phyloP scores from a whole-genome alignment of 306 rosid genomes.

The Inga laurina region DNA sequence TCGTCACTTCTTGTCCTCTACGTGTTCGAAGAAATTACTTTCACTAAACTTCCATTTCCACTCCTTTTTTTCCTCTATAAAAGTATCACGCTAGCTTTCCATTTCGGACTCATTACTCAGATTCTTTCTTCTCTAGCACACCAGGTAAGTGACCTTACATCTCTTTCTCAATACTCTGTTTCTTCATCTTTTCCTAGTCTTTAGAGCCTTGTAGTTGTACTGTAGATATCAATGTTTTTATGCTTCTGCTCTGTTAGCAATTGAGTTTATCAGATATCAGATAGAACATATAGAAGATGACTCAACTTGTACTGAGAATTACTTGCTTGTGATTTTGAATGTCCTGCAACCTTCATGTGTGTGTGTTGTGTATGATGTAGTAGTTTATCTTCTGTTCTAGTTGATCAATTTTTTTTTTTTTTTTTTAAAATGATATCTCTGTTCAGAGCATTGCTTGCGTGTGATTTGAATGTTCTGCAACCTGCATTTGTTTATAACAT shows the following conservation, averaged over 20 bases:
- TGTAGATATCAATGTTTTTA: not conserved
- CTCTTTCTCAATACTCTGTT: not conserved
- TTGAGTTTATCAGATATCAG: not conserved
- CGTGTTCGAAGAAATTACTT: constrained; percentile 27
- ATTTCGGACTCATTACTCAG: constrained; percentile 5
- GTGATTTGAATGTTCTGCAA: constrained; percentile 15
- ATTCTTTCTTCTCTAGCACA: constrained; percentile 6
- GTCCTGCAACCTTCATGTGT: not conserved
- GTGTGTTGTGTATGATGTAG: not conserved
- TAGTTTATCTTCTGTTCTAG: not conserved
- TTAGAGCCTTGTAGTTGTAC: not conserved
- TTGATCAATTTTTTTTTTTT: not conserved
- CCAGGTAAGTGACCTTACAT: constrained; percentile 19
- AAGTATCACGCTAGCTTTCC: not conserved
- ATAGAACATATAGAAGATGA: not conserved
- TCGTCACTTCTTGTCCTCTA: constrained; percentile 19
- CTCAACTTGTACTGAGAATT: not conserved
- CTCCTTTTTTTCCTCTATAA: constrained; percentile 14
- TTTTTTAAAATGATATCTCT: not conserved
- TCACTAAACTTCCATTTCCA: constrained; percentile 15
- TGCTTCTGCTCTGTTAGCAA: not conserved
- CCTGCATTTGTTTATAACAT: not conserved
- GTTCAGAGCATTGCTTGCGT: not conserved
- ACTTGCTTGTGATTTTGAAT: not conserved
- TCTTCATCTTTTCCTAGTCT: not conserved